Evolutionary conservation across 2,329 filamentous ascomycete genomes (phyloP).

Genomic region (Arthrinium puccinioides): DNA sequence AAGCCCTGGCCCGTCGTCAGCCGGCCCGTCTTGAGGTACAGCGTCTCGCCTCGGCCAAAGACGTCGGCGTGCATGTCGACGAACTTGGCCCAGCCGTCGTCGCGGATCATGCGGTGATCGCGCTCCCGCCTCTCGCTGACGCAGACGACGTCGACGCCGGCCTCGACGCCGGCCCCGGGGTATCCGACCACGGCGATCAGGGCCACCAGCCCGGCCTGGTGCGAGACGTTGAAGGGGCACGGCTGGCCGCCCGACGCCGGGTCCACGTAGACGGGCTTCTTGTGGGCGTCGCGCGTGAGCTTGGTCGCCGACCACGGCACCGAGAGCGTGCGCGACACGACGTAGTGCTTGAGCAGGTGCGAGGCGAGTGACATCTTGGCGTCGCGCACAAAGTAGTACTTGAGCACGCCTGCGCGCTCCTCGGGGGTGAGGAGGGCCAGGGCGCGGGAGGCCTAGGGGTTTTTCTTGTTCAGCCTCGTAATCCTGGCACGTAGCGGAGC

Average conservation of each 20-base stretch:
- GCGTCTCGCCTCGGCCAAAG: conserved; percentile 55
- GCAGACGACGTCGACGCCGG: conserved; percentile 73
- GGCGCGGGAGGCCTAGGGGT: conserved; percentile 43
- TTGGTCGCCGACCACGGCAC: conserved; percentile 54
- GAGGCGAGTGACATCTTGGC: conserved; percentile 70
- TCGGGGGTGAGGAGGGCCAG: conserved; percentile 43
- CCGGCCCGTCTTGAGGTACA: conserved; percentile 45
- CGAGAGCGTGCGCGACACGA: conserved; percentile 49
- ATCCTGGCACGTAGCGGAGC: neutral
- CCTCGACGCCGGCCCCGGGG: conserved; percentile 16
- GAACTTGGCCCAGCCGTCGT: conserved; percentile 55
- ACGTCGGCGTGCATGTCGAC: conserved; percentile 68
- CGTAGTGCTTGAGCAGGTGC: conserved; percentile 65
- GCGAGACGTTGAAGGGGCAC: conserved; percentile 67
- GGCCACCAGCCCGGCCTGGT: conserved; percentile 69
- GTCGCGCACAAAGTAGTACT: conserved; percentile 61
- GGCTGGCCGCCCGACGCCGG: conserved; percentile 37
- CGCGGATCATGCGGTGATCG: conserved; percentile 48
- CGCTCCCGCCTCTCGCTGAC: conserved; percentile 60
- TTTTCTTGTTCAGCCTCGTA: neutral
- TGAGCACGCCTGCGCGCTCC: conserved; percentile 51
- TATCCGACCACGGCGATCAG: conserved; percentile 47
- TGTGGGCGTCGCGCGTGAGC: conserved; percentile 47
- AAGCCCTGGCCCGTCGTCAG: conserved; percentile 10
- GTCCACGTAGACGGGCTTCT: conserved; percentile 47